Percentiles rank a stretch among this genome's conserved stretches.
These are phyloP conservation scores for Jasminum sambac DNA, from an alignment of 257 asterid genomes.

Conservation along the genomic window DNA sequence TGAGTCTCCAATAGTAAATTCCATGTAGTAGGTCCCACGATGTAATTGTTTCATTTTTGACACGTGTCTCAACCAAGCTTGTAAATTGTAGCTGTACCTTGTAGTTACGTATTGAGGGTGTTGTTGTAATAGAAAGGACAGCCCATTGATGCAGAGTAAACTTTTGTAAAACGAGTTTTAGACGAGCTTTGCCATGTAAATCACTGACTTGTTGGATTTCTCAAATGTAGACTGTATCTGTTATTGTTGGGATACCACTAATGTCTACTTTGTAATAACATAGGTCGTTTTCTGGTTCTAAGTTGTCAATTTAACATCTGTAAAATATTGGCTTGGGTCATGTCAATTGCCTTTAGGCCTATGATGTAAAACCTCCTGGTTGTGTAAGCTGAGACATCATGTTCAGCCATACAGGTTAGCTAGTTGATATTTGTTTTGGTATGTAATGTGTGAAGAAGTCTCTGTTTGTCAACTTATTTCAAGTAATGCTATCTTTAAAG, in stretches of 20 bases:
- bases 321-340: slow-evolving; percentile 20
- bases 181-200: slow-evolving; percentile 2
- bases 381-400: neutral
- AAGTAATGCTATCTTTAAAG: no score
- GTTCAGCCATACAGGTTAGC: neutral
- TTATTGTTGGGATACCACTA: neutral
- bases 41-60: slow-evolving; percentile 29
- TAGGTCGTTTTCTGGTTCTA: slow-evolving; percentile 18
- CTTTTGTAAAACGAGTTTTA: slow-evolving; percentile 16
- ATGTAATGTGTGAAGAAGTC: neutral
- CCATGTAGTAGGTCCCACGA: slow-evolving; percentile 24
- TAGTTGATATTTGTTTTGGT: neutral
- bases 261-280: slow-evolving; percentile 23
- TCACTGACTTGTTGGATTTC: neutral
- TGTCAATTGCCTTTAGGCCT: neutral
- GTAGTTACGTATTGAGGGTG: slow-evolving; percentile 10
- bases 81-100: slow-evolving; percentile 29
- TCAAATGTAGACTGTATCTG: slow-evolving; percentile 4
- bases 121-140: slow-evolving; percentile 28
- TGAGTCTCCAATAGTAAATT: slow-evolving; percentile 14
- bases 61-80: slow-evolving; percentile 25
- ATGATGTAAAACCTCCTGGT: neutral
- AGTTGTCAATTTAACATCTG: slow-evolving; percentile 17
- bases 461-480: neutral
- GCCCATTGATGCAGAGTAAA: slow-evolving; percentile 29